Conservation (phyloP, 2,329 filamentous ascomycete genomes). For the Beauveria sp. region DNA sequence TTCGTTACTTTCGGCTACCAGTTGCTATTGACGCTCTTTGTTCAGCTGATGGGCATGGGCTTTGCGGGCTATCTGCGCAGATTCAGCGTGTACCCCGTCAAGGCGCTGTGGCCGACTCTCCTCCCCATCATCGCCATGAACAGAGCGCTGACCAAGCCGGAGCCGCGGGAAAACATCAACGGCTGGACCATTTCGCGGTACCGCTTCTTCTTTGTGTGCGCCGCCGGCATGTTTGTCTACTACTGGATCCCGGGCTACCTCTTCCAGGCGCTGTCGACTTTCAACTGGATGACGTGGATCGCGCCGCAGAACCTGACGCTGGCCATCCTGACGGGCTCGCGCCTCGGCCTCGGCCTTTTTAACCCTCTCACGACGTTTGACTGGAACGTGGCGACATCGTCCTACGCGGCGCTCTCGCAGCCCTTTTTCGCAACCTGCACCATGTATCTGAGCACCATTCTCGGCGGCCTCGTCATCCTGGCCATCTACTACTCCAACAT, state of each 20-base stretch:
- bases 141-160: conserved; percentile 33
- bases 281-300: conserved; percentile 52
- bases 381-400: conserved; percentile 32
- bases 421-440: conserved; percentile 34
- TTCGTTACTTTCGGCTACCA: conserved; percentile 38
- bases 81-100: conserved; percentile 44
- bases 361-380: conserved; percentile 32
- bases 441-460: conserved; percentile 26
- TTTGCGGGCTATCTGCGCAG: conserved; percentile 42
- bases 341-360: conserved; percentile 31
- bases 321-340: conserved; percentile 33
- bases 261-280: conserved; percentile 38
- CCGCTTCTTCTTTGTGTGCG: conserved; percentile 36
- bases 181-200: conserved; percentile 36
- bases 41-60: conserved; percentile 48
- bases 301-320: conserved; percentile 34
- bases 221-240: conserved; percentile 40
- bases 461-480: conserved; percentile 32
- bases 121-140: conserved; percentile 42
- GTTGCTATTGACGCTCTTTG: conserved; percentile 37
- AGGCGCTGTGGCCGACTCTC: conserved; percentile 44
- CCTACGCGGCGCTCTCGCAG: conserved; percentile 28
- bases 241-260: conserved; percentile 47
- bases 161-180: conserved; percentile 23
- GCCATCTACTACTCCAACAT: conserved; percentile 35